Base-by-base conservation (phyloP, 345 rosid genomes). In the Ceriops decandra region DNA sequence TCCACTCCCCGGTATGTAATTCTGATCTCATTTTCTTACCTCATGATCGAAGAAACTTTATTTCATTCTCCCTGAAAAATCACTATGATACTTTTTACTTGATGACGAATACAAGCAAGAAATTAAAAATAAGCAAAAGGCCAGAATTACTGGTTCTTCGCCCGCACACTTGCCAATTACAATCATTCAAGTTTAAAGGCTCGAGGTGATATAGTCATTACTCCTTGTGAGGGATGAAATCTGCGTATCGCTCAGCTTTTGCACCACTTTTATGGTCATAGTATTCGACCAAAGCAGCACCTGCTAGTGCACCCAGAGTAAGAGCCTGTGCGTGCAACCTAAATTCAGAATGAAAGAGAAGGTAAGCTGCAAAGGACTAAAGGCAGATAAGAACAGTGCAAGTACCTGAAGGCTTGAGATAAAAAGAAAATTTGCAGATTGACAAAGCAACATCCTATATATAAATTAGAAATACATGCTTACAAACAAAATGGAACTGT, bases 281-380 rank as follows among this genome's bases (percentile, higher is more conserved):
- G 83, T 85, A 91, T 77, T 95, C 99, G 0, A 88, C 98, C 13
- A 75, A 78, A 0, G 96, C 99, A 73, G 96, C 97, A 59, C 99
- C 99, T 32, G 90, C 98, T 4, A 95, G 74, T 16, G 99, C 97
- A 15, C 92, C 97, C 61, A 95, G 83, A 0, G 97, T 91, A 54
- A 95, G 80, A 10, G 93, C 98, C 81, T 95, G 96, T 0, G 99
- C 99, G 7, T 95, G 95, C 73, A 95, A 77, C 96, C 99, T 91
- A 84, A 52, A 68, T 31, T 62, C 11, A 52, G 30, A 30, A 30
- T 5, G 5, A 3, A 15, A 42, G 49, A 11, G 16, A 42, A 13
- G 19, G 16, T 42, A 42, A 42, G 31, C 16, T 58, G 13, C 35
- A 15, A n/a, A 24, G 9, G 38, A 56, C 13, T 61, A 22, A 19